Base-by-base conservation (phyloP, 371 early-diverging fungal species). In the Actinomortierella wolfii region DNA sequence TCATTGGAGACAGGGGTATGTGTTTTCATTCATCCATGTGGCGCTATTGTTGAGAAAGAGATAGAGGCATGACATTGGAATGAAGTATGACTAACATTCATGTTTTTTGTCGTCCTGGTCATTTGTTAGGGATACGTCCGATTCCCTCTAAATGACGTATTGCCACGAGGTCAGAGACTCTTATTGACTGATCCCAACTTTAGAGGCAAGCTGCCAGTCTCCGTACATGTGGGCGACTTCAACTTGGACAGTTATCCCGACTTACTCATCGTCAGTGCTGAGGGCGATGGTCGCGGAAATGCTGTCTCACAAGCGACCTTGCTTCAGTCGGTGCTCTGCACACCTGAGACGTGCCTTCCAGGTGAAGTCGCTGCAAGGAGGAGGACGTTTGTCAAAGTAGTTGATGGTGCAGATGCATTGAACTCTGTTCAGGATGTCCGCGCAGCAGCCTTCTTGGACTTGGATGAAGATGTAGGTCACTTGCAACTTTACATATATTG, bases 221-320 rank as follows among this genome's bases (percentile, higher is more conserved):
- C 85, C 15, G 52, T 76, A 11, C 59, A 64, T 59, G 50, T 74
- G 57, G 95, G 93, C 15, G 97, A 97, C 61, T 89, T 88, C 54
- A 91, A 96, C 61, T 76, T 92, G 59, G 97, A 97, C 76, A 96
- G 97, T 9, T 95, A 92, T 69, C 95, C 97, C 0, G 97, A 97
- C 77, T 52, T 87, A 6, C 60, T 96, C 23, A 81, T 95, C 0
- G 61, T 88, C 29, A 78, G 82, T 29, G 84, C 88, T 3, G 79
- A 79, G 7, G 76, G 46, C 28, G 64, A 79, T 15, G 64, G 57
- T 17, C 49, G 65, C 42, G 58, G 56, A 20, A 39, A 45, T 2
- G 44, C 14, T 11, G 53, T 62, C 25, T 71, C 80, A 9, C 61
- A 78, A 18, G 83, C 86, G 0, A 62, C 86, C 0, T 62, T 94